Evolutionary conservation across 306 rosid genomes (phyloP).

Genomic region (Dalbergia cultrata): DNA sequence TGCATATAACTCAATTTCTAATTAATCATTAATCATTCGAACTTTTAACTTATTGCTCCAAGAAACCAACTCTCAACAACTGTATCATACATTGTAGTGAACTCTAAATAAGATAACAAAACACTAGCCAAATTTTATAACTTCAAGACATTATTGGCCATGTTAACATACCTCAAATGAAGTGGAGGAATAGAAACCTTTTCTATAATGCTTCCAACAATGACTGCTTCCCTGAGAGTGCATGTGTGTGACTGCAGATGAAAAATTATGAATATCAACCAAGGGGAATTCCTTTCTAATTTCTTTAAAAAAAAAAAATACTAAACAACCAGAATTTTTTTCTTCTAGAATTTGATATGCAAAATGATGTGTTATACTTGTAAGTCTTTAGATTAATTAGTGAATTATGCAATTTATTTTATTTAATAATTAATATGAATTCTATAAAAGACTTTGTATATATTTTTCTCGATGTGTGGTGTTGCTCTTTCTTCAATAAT

Average conservation of each 20-base stretch:
- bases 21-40: conserved; percentile 12
- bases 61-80: too few species aligned
- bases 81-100: too few species aligned
- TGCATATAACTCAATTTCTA: background rate
- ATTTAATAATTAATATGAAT: too few species aligned
- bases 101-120: too few species aligned
- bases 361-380: too few species aligned
- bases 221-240: conserved; percentile 91
- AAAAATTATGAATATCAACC: conserved; percentile 35
- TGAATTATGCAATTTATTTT: too few species aligned
- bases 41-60: background rate
- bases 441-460: too few species aligned
- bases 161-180: conserved; percentile 82
- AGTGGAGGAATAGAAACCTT: conserved; percentile 88
- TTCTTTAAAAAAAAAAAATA: background rate
- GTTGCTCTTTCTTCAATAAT: background rate
- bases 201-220: conserved; percentile 85
- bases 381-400: too few species aligned
- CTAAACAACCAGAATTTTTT: too few species aligned
- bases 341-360: too few species aligned
- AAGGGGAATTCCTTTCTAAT: background rate
- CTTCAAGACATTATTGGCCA: conserved; percentile 15
- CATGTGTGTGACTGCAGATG: conserved; percentile 77
- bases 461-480: too few species aligned
- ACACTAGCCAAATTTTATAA: too few species aligned